phyloP scores from a whole-genome alignment of 352 stramenopile genomes.

The Pythium aristosporum region DNA sequence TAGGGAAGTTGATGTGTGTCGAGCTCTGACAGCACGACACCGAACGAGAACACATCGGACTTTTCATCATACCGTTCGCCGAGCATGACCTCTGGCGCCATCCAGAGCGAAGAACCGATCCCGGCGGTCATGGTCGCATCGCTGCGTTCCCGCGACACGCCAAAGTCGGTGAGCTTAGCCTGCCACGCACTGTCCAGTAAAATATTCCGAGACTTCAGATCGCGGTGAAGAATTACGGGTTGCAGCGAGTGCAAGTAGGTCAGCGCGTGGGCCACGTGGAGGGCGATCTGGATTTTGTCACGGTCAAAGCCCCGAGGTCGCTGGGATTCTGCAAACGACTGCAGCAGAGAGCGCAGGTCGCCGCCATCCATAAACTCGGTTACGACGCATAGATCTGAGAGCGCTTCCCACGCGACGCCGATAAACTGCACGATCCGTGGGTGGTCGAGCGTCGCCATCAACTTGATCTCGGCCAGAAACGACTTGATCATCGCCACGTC shows the following conservation, averaged over 20 bases:
- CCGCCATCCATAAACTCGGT: conserved; percentile 66
- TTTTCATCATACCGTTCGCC: conserved; percentile 31
- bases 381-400: conserved; percentile 56
- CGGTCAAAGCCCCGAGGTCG: conserved; percentile 38
- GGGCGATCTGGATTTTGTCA: conserved; percentile 13
- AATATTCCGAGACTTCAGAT: conserved; percentile 18
- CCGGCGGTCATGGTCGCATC: conserved; percentile 28
- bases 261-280: conserved; percentile 11
- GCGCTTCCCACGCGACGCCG: conserved; percentile 54
- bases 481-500: conserved; percentile 39
- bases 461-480: conserved; percentile 54
- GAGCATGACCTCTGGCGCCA: conserved; percentile 39
- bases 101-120: conserved; percentile 31
- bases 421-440: conserved; percentile 49
- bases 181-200: conserved; percentile 7
- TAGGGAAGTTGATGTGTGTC: conserved; percentile 26
- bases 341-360: conserved; percentile 46
- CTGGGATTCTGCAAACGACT: conserved; percentile 19
- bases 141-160: conserved; percentile 29
- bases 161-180: conserved; percentile 56
- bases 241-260: conserved; percentile 14
- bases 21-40: conserved; percentile 21
- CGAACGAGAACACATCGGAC: conserved; percentile 16
- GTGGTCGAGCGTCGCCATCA: conserved; percentile 49
- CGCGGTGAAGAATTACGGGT: background rate